Base-by-base conservation (phyloP, 148 eudicot genomes). In the Camellia granthamiana region DNA sequence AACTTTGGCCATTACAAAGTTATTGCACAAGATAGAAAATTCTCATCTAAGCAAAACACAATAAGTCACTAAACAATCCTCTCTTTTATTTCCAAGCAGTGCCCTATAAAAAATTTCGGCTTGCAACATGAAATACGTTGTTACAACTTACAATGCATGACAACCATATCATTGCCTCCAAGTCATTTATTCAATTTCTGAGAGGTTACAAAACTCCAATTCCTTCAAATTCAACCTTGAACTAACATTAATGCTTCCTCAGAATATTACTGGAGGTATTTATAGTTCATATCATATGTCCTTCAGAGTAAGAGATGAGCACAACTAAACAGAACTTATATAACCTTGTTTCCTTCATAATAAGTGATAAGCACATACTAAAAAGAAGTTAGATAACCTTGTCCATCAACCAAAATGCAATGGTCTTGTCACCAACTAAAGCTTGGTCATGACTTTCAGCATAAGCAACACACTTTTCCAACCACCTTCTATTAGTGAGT, bases 381-480 rank as follows among this genome's bases (percentile, higher is more conserved):
- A 41, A 1, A 59, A 55, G 64, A 58, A 79, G 23, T 77, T 54
- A 72, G 72, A 69, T 77, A 78, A 96, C 99, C 98, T 96, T 96
- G 87, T 96, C 99, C 99, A 96, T 96, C 86, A 96, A 85, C 99
- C 99, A 96, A 87, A 96, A 96, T 56, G 99, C 99, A 80, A 96
- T 91, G 38, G 99, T 96, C 90, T 96, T 96, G 82, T 96, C 99
- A 83, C 99, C 99, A 79, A 96, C 99, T 51, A 96, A 85, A 75
- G 99, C 99, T 89, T 96, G 99, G 82, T 96, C 99, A 82, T 96
- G 99, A 88, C 99, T 96, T 84, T 96, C 99, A 85, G 99, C 99
- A 90, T 96, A 96, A 58, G 85, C 75, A 78, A 96, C 88, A 79
- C 99, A 96, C 76, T 92, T 96, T 82, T 96, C 99, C 61, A 69